A percentile compares a stretch with the other conserved stretches of the same genome.
Evolutionary conservation across 768 basidiomycete species (phyloP).

Genomic region (Terana coerulea): DNA sequence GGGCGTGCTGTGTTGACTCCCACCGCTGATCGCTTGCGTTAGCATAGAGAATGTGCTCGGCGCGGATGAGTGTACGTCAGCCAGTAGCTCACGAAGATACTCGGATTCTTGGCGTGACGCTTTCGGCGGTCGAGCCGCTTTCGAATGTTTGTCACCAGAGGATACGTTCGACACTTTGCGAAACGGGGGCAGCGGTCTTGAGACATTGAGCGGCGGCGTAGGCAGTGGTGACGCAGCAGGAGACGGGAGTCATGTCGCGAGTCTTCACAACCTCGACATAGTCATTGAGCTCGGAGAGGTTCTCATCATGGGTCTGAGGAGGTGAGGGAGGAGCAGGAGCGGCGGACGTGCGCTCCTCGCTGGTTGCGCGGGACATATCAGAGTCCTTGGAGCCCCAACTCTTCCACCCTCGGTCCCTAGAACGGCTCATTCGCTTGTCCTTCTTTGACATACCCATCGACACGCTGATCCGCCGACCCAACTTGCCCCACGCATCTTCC

Average conservation of each 20-base stretch:
- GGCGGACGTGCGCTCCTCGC: slow-evolving; percentile 7
- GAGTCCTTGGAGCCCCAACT: not conserved
- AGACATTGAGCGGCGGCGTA: not conserved
- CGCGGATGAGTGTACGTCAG: slow-evolving; percentile 49
- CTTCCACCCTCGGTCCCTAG: slow-evolving; percentile 21
- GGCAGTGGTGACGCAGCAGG: not conserved
- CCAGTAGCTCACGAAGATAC: slow-evolving; percentile 66
- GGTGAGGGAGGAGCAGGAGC: not conserved
- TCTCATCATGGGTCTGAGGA: not conserved
- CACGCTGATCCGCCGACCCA: slow-evolving; percentile 61
- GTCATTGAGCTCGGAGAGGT: not conserved
- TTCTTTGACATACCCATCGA: slow-evolving; percentile 42
- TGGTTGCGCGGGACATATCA: slow-evolving; percentile 5
- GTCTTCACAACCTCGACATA: not conserved
- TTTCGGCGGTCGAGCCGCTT: slow-evolving; percentile 48
- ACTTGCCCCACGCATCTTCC: slow-evolving; percentile 57
- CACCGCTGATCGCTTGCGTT: slow-evolving; percentile 27
- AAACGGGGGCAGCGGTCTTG: not conserved
- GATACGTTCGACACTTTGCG: not conserved
- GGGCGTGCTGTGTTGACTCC: slow-evolving; percentile 18
- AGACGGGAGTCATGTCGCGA: not conserved
- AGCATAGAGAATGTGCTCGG: slow-evolving; percentile 49
- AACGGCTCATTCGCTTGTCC: slow-evolving; percentile 23
- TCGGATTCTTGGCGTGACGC: slow-evolving; percentile 53
- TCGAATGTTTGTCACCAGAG: not conserved